Evolutionary conservation across 179 eudicot genomes (phyloP).

Genomic region (Spergularia azorica): DNA sequence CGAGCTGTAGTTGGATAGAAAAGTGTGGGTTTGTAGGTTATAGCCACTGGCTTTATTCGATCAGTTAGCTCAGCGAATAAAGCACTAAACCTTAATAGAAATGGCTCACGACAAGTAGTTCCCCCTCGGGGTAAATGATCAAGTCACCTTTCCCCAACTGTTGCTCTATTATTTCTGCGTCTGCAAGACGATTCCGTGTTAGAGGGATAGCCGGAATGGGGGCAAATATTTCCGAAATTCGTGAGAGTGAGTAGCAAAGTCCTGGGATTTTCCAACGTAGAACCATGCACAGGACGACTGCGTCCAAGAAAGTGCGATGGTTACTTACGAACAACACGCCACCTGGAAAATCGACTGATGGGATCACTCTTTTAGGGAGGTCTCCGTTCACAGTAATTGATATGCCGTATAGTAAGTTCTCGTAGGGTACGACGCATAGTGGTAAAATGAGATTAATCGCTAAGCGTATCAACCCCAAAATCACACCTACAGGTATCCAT

Average conservation of each 20-base stretch:
- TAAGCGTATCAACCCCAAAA: slow-evolving; percentile 52
- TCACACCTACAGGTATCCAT: slow-evolving; percentile 65
- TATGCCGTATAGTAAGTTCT: not conserved
- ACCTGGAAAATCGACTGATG: slow-evolving; percentile 22
- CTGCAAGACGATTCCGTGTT: slow-evolving; percentile 54
- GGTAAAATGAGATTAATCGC: slow-evolving; percentile 37
- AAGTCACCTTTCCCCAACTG: slow-evolving; percentile 55
- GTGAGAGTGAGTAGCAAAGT: slow-evolving; percentile 64
- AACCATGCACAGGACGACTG: slow-evolving; percentile 55
- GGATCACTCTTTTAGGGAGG: not conserved
- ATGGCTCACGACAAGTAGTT: slow-evolving; percentile 78
- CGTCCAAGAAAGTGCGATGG: slow-evolving; percentile 75
- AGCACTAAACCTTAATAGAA: slow-evolving; percentile 64
- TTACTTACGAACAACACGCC: slow-evolving; percentile 76
- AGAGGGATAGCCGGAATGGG: slow-evolving; percentile 65
- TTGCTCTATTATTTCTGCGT: slow-evolving; percentile 46
- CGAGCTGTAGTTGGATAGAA: slow-evolving; percentile 74
- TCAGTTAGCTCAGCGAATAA: slow-evolving; percentile 76
- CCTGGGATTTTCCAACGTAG: slow-evolving; percentile 57
- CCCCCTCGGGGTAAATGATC: slow-evolving; percentile 77
- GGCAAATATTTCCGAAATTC: slow-evolving; percentile 55
- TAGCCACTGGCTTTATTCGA: slow-evolving; percentile 73
- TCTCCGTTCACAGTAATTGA: not conserved
- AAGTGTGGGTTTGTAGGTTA: slow-evolving; percentile 55
- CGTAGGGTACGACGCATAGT: slow-evolving; percentile 37